Base-by-base conservation (phyloP, 176 grass and related monocot species). In the Olyra latifolia region DNA sequence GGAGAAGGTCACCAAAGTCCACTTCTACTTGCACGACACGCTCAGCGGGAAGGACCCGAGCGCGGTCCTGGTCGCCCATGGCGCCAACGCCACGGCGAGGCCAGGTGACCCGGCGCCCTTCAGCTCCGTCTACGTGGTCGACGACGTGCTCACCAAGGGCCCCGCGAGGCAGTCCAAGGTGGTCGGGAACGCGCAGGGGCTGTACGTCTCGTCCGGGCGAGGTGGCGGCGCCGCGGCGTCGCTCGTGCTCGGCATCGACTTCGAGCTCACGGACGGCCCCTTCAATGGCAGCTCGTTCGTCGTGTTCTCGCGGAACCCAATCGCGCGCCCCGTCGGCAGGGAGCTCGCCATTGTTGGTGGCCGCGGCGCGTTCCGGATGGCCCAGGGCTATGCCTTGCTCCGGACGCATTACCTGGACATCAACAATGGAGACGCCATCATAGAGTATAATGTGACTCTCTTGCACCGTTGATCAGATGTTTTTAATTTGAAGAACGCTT, bases 1-100 rank as follows among this genome's bases (percentile, higher is more conserved):
- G 1, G 88, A 63, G 89, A 91, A 82, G 61, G 8, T 69, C 7
- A 93, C 91, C 27, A 35, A 58, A 2, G 65, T 93, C 1, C 87
- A 2, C 77, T 93, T 93, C 80, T 93, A 62, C 84, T 81, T 93
- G 64, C 87, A 89, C 9, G 91, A 87, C 91, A 87, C 46, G 48
- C 59, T 89, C 8, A 44, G 76, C 77, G 91, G 84, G 0, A 42
- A 69, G 23, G 63, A 84, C 52, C 87, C 91, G 16, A 64, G 8
- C 10, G 86, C 86, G 1, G 86, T 89, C 11, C 35, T 63, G 0
- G 79, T 86, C 0, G 87, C 80, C 0, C 86, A 14, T 10, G 74
- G 3, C 19, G 80, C 29, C 11, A 5, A 2, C 0, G 48, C 2
- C 41, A 28, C 15, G 3, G 0, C 86, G 0, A 41, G 0, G 2